Conservation (phyloP, 73 alveolate genomes). For the Urostyla sp. region DNA sequence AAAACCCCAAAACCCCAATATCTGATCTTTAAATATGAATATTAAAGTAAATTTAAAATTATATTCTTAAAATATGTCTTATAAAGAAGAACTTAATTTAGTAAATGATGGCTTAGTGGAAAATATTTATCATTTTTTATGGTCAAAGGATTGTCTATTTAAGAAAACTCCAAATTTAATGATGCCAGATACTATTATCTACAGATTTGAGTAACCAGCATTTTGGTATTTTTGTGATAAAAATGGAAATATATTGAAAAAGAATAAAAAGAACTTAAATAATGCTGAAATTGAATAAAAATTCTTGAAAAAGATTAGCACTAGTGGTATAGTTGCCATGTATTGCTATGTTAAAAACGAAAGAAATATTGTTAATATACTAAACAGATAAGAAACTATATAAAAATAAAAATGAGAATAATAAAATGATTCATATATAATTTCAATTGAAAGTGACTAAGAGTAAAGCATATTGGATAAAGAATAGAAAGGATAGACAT, state of each 20-base stretch:
- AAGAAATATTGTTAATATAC: constrained; percentile 49
- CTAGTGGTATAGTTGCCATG: constrained; percentile 89
- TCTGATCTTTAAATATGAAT: too few species aligned
- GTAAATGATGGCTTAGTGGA: constrained; percentile 95
- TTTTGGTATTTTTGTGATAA: constrained; percentile 90
- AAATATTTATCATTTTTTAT: constrained; percentile 84
- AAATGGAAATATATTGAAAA: constrained; percentile 69
- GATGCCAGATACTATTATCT: constrained; percentile 88
- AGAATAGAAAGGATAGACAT: constrained; percentile 33
- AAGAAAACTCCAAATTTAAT: constrained; percentile 75
- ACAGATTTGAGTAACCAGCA: constrained; percentile 83
- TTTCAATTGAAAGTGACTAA: not conserved
- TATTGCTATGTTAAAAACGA: constrained; percentile 69
- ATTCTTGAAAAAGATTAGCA: constrained; percentile 73
- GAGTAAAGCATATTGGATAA: not conserved
- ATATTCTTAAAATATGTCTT: too few species aligned
- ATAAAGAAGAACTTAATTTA: too few species aligned
- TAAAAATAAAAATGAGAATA: not conserved
- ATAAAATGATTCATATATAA: constrained; percentile 18
- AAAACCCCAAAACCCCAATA: too few species aligned
- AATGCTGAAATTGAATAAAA: constrained; percentile 82
- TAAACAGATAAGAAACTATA: constrained; percentile 25
- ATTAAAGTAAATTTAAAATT: too few species aligned
- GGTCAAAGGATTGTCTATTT: constrained; percentile 92
- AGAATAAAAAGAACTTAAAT: constrained; percentile 67